Evolutionary conservation across 805 yeast species (phyloP), one percentile per base, ranked within the genome.

Genomic region (Lachancea meyersii): DNA sequence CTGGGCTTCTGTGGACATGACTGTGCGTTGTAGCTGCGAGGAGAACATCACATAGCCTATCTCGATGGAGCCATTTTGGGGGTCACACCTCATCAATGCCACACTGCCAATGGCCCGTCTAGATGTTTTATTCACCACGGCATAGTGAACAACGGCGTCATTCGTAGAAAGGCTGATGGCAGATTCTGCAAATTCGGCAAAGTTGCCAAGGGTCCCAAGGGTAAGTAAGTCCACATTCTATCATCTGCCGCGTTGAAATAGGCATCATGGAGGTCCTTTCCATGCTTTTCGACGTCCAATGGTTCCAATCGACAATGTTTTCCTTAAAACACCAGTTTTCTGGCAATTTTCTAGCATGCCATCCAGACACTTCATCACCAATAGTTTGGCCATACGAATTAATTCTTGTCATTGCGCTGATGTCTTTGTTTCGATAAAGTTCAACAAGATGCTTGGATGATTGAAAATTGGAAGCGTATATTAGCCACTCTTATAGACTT

Each of bases 1-100:
- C 37, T 55, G 54, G 2, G 60, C 62, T 39, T 64, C 69, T 1
- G 68, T 63, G 8, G 64, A 57, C 21, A 50, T 46, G 4, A 54
- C 48, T 7, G 64, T 61, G 28, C 53, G 42, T 35, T 45, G 45
- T 21, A 52, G 31, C 10, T 35, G 38, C 7, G 45, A 37, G 1
- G 60, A 45, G 41, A 54, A 60, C 26, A 55, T 31, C 2, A 63
- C 58, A 36, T 48, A 51, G 5, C 66, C 67, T 10, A 57, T 51
- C 43, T 62, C 68, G 7, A 57, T 45, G 8, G 45, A 43, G 14
- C 65, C 63, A 37, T 55, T 51, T 14, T 31, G 33, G n/a, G 52
- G 48, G 31, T 60, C 63, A 30, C 56, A 50, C 24, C 63, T 50
- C 39, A 62, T 47, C 19, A 53, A 48, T 14, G 58, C 42, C 21